These are phyloP conservation scores for Leishmania arabica DNA, from an alignment of 208 protist species.

Conservation along the genomic window DNA sequence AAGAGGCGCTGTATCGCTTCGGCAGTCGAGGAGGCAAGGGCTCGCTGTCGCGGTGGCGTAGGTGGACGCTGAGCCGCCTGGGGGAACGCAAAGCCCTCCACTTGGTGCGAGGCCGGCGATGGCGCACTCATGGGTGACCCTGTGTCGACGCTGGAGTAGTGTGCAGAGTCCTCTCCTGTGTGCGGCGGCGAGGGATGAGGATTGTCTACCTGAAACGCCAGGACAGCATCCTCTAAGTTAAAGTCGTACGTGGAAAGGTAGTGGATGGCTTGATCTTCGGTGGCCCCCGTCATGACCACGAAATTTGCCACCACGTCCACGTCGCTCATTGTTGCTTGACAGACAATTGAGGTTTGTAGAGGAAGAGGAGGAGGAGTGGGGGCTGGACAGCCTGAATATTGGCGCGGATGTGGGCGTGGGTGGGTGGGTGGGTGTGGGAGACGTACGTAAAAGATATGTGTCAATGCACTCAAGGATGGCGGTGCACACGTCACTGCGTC, in stretches of 20 bases:
- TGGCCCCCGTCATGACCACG: constrained; percentile 66
- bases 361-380: neutral
- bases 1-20: constrained; percentile 40
- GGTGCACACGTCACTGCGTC: neutral
- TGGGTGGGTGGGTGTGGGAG: neutral
- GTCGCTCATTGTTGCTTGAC: constrained; percentile 36
- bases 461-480: neutral
- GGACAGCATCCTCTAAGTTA: constrained; percentile 47
- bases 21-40: constrained; percentile 21
- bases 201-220: constrained; percentile 37
- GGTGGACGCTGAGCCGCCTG: constrained; percentile 19
- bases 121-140: constrained; percentile 31
- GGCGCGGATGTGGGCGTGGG: neutral
- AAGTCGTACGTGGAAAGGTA: constrained; percentile 64
- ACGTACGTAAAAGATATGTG: neutral
- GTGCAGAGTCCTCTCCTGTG: constrained; percentile 6
- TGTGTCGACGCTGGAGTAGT: constrained; percentile 26
- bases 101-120: constrained; percentile 16
- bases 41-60: constrained; percentile 14
- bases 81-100: constrained; percentile 17
- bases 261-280: constrained; percentile 59
- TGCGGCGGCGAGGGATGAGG: neutral
- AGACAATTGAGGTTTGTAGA: no score
- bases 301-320: constrained; percentile 63
- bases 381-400: neutral